A percentile compares a stretch with the other conserved stretches of the same genome.
Conservation (phyloP, 768 basidiomycete genomes). For the Cantharellus anzutake region DNA sequence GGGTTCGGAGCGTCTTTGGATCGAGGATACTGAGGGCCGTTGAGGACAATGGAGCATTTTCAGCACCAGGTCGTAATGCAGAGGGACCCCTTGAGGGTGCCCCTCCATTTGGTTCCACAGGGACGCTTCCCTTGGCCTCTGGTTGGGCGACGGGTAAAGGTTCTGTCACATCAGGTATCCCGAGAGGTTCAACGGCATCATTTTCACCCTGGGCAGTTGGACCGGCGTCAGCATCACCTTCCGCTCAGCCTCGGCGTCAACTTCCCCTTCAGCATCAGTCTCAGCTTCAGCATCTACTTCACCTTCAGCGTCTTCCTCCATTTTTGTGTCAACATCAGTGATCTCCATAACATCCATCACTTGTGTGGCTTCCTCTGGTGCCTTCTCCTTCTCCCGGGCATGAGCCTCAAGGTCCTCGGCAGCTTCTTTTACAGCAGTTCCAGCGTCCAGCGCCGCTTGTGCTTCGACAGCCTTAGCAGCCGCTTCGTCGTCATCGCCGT, state of each 20-base stretch:
- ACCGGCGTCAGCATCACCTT: slow-evolving; percentile 7
- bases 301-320: slow-evolving; percentile 5
- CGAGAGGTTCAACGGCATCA: background rate
- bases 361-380: slow-evolving; percentile 10
- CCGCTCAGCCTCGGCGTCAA: slow-evolving; percentile 9
- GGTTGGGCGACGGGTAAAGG: background rate
- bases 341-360: slow-evolving; percentile 2
- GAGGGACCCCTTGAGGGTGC: background rate
- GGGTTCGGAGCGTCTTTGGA: slow-evolving; percentile 6
- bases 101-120: background rate
- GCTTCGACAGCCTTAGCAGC: slow-evolving; percentile 10
- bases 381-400: slow-evolving; percentile 2
- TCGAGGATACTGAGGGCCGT: background rate
- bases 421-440: background rate
- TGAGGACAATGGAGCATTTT: background rate
- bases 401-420: background rate
- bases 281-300: slow-evolving; percentile 4
- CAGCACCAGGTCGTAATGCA: background rate
- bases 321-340: background rate
- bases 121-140: background rate
- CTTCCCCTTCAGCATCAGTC: slow-evolving; percentile 10
- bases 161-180: background rate
- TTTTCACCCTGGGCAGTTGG: background rate
- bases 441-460: background rate
- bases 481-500: slow-evolving; percentile 26